A percentile compares a stretch with the other conserved stretches of the same genome.
These are phyloP conservation scores for Lathyrus sativus DNA, from an alignment of 306 rosid genomes.

Conservation along the genomic window DNA sequence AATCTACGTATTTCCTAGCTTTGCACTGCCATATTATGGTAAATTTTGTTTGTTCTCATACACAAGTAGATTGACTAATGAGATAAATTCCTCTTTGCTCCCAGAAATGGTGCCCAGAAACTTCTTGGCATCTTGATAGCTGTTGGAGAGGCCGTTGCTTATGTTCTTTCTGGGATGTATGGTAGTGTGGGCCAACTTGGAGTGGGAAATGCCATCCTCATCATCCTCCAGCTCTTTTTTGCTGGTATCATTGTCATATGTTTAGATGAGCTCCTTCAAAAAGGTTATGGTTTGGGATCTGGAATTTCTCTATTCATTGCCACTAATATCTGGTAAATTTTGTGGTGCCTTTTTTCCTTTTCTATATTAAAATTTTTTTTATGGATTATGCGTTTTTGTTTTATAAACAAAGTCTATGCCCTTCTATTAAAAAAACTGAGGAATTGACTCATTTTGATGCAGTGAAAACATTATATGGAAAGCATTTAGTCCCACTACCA, in stretches of 20 bases:
- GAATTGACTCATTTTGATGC: conserved; percentile 35
- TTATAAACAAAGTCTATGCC: background rate
- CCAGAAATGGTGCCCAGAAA: conserved; percentile 88
- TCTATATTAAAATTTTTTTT: background rate
- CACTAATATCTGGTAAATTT: conserved; percentile 85
- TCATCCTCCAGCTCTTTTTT: conserved; percentile 89
- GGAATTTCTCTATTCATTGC: conserved; percentile 98
- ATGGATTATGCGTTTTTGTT: background rate
- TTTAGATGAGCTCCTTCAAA: conserved; percentile 95
- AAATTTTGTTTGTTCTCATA: background rate
- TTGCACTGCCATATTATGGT: background rate
- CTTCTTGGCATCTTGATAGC: conserved; percentile 91
- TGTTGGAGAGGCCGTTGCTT: conserved; percentile 96
- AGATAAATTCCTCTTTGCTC: conserved; percentile 1
- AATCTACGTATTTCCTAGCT: too few relatives aligned
- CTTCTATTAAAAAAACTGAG: background rate
- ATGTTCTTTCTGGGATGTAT: conserved; percentile 94
- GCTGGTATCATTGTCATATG: conserved; percentile 95
- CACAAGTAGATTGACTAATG: conserved; percentile 1
- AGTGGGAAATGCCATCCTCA: conserved; percentile 92
- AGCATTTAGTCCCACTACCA: conserved; percentile 94
- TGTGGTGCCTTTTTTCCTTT: background rate
- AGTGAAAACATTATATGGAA: conserved; percentile 95
- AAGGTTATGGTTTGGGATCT: conserved; percentile 98
- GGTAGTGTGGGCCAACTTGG: conserved; percentile 99